Percentiles rank a stretch among this genome's conserved stretches.
Evolutionary conservation across 2,329 filamentous ascomycete species (phyloP).

Genomic region (Diplodia corticola): DNA sequence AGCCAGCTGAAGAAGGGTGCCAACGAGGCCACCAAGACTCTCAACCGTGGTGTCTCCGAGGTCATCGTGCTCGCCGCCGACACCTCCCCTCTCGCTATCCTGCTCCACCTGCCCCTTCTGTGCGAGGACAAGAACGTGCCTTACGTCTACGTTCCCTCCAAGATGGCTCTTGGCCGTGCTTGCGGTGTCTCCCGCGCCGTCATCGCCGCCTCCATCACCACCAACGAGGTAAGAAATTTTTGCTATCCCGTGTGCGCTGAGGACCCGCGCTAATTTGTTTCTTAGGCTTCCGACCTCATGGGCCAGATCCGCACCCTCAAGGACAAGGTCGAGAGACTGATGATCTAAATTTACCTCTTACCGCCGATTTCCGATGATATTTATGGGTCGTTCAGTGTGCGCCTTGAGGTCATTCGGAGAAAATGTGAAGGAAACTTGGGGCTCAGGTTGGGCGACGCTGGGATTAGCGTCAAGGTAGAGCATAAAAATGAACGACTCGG

Average conservation of each 20-base stretch:
- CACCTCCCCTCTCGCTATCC: constrained; percentile 79
- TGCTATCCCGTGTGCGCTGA: not conserved
- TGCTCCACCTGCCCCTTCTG: constrained; percentile 73
- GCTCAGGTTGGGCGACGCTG: not conserved
- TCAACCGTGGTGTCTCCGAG: constrained; percentile 89
- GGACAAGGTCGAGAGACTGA: constrained; percentile 93
- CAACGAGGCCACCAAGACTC: constrained; percentile 76
- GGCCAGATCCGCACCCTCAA: constrained; percentile 85
- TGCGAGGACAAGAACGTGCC: constrained; percentile 78
- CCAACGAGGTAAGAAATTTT: constrained; percentile 45
- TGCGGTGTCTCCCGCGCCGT: constrained; percentile 87
- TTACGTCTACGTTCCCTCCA: constrained; percentile 74
- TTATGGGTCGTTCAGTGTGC: not conserved
- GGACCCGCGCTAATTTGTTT: not conserved
- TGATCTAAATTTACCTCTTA: constrained; percentile 63
- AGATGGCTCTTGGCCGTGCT: constrained; percentile 84
- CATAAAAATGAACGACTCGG: not conserved
- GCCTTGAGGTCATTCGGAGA: not conserved
- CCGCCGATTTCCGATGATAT: not conserved
- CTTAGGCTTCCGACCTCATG: constrained; percentile 63
- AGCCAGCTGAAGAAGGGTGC: constrained; percentile 83
- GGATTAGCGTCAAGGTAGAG: not conserved
- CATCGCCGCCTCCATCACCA: constrained; percentile 85
- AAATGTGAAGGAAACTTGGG: not conserved
- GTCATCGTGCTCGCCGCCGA: constrained; percentile 88